Percentiles rank a stretch among this genome's conserved stretches.
phyloP scores from a whole-genome alignment of 1,284 basidiomycete genomes.

The Naganishia liquefaciens region DNA sequence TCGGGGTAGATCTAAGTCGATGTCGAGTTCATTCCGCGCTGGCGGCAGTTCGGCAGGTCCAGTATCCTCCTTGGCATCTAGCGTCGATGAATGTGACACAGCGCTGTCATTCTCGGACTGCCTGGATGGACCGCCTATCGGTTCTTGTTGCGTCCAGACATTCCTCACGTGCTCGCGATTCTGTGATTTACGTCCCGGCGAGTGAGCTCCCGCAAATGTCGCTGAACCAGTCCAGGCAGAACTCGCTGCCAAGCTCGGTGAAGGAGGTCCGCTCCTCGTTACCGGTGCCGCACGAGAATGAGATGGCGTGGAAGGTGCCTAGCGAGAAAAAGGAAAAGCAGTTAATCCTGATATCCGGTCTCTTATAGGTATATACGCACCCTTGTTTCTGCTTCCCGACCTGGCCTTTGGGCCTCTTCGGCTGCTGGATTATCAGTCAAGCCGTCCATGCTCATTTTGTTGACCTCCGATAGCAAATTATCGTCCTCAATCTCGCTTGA shows the following conservation, averaged over 20 bases:
- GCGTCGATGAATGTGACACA: constrained; percentile 22
- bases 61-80: constrained; percentile 25
- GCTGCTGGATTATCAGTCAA: constrained; percentile 23
- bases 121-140: constrained; percentile 14
- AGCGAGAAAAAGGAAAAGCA: not conserved
- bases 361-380: constrained; percentile 9
- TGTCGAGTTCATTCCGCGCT: constrained; percentile 10
- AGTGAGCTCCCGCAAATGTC: constrained; percentile 27
- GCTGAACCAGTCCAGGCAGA: constrained; percentile 25
- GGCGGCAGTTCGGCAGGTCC: not conserved
- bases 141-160: constrained; percentile 32
- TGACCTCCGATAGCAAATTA: constrained; percentile 52
- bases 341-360: not conserved
- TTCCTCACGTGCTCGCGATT: constrained; percentile 33
- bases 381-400: constrained; percentile 15
- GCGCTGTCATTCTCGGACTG: constrained; percentile 26
- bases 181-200: constrained; percentile 21
- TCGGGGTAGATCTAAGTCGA: constrained; percentile 31
- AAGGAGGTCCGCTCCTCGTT: constrained; percentile 25
- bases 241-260: constrained; percentile 24
- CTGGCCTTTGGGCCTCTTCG: constrained; percentile 2
- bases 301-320: constrained; percentile 17
- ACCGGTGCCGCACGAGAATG: not conserved
- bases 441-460: constrained; percentile 52
- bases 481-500: constrained; percentile 53